Evolutionary conservation across 108 stramenopile genomes (phyloP), one percentile per base, ranked within the genome.

Genomic region (Cyclotella kingstonii): DNA sequence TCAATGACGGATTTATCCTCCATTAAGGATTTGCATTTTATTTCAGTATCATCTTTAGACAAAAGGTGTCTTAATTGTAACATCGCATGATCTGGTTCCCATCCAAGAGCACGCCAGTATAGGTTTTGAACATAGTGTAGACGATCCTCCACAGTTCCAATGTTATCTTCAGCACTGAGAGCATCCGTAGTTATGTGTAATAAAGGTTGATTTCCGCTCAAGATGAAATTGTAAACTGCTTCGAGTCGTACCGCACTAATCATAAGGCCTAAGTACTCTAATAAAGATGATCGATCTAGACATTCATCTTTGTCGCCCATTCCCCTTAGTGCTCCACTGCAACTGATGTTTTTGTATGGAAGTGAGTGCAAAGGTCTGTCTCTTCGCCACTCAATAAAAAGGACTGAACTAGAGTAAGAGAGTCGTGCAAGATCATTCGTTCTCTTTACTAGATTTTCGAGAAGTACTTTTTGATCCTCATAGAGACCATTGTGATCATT

Each of bases 261-360:
- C 45, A 68, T 68, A 25, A 89, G 54, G 26, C 63, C 84, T 44
- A 70, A 74, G 45, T 68, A 89, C 54, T 89, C 84, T 76, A 89
- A 40, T 6, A 70, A 48, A 4, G 44, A 55, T 21, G 29, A 41
- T 18, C 29, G 18, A 34, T 70, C 69, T 8, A 70, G 40, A n/a
- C 48, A 17, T n/a, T 53, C 26, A 3, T 47, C 44, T 17, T 17
- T 8, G 12, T 43, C 40, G 7, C 26, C 26, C 15, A n/a, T 38
- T 8, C 42, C 36, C 21, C 41, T 7, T 18, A 52, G 14, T 43
- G 29, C 18, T 39, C 35, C 48, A 3, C 11, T 0, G 22, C 41
- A 61, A 30, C 30, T n/a, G n/a, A n/a, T n/a, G n/a, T n/a, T n/a
- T n/a, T n/a, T n/a, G n/a, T n/a, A n/a, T n/a, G n/a, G n/a, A n/a